Percentiles rank a stretch among this genome's conserved stretches.
These are phyloP conservation scores for Oryza meyeriana DNA, from an alignment of 176 grass and related monocot species.

Conservation along the genomic window DNA sequence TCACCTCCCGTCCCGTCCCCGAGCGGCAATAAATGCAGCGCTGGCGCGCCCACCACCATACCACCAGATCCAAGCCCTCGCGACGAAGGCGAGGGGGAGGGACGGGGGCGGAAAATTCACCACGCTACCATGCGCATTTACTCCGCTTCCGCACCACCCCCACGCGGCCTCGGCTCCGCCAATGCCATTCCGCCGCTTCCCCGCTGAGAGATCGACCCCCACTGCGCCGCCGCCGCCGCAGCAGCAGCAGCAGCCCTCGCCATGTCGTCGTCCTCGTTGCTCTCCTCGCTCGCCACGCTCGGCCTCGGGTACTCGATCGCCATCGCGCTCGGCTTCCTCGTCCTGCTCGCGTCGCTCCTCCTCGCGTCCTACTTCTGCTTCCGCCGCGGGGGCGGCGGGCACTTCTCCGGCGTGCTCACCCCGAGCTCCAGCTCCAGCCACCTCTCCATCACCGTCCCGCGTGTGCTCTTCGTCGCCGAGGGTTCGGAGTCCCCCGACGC, in stretches of 20 bases:
- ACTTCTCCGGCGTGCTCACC: slow-evolving; percentile 10
- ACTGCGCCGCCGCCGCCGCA: not conserved
- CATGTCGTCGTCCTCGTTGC: slow-evolving; percentile 27
- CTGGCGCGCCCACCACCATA: slow-evolving; percentile 56
- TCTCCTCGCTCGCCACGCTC: slow-evolving; percentile 48
- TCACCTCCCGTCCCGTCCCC: slow-evolving; percentile 30
- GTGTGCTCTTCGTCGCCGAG: slow-evolving; percentile 79
- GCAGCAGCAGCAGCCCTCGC: not conserved
- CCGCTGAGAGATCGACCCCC: slow-evolving; percentile 12
- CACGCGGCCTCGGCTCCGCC: not conserved
- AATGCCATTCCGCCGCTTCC: slow-evolving; percentile 46
- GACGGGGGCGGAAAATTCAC: slow-evolving; percentile 4
- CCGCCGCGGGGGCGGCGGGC: slow-evolving; percentile 1
- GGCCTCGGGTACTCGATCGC: slow-evolving; percentile 64
- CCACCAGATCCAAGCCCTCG: slow-evolving; percentile 35
- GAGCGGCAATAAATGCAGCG: slow-evolving; percentile 47
- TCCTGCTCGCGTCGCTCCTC: slow-evolving; percentile 47
- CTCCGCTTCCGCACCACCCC: slow-evolving; percentile 27
- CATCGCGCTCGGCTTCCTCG: slow-evolving; percentile 59
- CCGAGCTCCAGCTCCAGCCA: slow-evolving; percentile 39
- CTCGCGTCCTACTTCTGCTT: slow-evolving; percentile 52
- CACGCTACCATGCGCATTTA: slow-evolving; percentile 56
- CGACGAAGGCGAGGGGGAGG: not conserved
- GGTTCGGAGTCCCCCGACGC: slow-evolving; percentile 52
- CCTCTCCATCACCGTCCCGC: slow-evolving; percentile 52